phyloP scores from a whole-genome alignment of 2,329 filamentous ascomycete genomes.

The Apiospora pterosperma region DNA sequence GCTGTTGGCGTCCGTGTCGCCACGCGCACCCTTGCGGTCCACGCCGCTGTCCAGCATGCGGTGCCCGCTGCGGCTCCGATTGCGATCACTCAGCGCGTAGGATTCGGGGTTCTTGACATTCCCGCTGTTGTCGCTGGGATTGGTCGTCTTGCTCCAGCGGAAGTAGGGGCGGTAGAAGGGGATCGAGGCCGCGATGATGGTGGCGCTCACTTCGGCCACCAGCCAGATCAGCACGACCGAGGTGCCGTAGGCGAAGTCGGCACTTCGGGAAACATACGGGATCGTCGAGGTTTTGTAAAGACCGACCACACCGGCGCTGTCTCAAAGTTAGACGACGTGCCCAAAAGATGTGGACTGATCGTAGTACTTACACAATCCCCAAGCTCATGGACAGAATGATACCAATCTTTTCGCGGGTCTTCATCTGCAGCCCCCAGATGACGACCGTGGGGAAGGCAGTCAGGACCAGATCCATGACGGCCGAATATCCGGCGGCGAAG shows the following conservation, averaged over 20 bases:
- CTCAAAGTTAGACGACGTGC: neutral
- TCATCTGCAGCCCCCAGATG: conserved; percentile 6
- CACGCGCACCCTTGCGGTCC: neutral
- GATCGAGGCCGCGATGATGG: conserved; percentile 6
- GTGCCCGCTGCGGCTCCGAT: neutral
- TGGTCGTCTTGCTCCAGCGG: neutral
- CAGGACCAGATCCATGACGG: conserved; percentile 4
- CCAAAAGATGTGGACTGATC: neutral
- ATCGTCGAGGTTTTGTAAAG: conserved; percentile 7
- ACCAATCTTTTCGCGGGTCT: neutral
- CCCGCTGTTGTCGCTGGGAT: neutral
- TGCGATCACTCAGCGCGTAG: neutral
- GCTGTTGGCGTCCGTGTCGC: neutral
- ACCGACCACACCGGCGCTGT: conserved; percentile 5
- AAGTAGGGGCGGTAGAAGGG: conserved; percentile 8
- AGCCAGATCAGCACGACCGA: conserved; percentile 7
- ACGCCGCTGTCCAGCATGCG: neutral
- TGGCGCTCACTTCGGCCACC: conserved; percentile 6
- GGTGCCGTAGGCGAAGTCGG: conserved; percentile 7
- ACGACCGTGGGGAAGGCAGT: neutral
- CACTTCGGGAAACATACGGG: neutral
- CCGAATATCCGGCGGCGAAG: conserved; percentile 5
- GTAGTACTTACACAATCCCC: conserved; percentile 1
- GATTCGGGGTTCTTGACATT: neutral
- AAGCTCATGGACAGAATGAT: conserved; percentile 8